phyloP scores from a whole-genome alignment of 345 rosid species.

The Sisymbrium irio region DNA sequence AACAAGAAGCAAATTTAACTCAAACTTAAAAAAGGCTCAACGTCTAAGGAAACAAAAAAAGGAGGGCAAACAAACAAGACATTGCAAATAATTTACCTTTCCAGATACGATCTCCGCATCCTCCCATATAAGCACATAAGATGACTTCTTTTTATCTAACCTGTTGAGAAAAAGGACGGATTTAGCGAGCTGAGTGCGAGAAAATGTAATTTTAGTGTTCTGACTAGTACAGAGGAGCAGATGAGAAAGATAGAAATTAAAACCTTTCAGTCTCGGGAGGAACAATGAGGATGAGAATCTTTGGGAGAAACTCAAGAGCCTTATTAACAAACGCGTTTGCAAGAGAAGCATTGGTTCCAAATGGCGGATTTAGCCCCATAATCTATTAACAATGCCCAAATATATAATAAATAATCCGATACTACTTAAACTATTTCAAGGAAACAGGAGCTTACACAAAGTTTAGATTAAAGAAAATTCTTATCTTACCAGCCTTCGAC shows the following conservation, averaged over 20 bases:
- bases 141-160: slow-evolving; percentile 59
- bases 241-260: slow-evolving; percentile 13
- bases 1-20: slow-evolving; percentile 5
- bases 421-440: background rate
- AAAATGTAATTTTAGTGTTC: background rate
- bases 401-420: slow-evolving; percentile 15
- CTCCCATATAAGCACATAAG: slow-evolving; percentile 83
- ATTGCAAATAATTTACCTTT: slow-evolving; percentile 48
- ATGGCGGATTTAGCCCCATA: slow-evolving; percentile 97
- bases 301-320: slow-evolving; percentile 89
- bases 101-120: slow-evolving; percentile 61
- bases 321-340: slow-evolving; percentile 76
- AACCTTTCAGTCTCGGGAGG: slow-evolving; percentile 88
- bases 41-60: background rate
- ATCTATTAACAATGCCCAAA: slow-evolving; percentile 47
- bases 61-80: background rate
- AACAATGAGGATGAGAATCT: slow-evolving; percentile 84
- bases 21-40: slow-evolving; percentile 9
- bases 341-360: slow-evolving; percentile 70
- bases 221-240: slow-evolving; percentile 9
- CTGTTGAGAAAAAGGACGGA: slow-evolving; percentile 38
- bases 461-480: slow-evolving; percentile 14
- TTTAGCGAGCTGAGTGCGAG: background rate
- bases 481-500: slow-evolving; percentile 67
- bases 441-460: background rate